Base-by-base conservation (phyloP, 805 yeast genomes). In the Kuraishia ogatae region DNA sequence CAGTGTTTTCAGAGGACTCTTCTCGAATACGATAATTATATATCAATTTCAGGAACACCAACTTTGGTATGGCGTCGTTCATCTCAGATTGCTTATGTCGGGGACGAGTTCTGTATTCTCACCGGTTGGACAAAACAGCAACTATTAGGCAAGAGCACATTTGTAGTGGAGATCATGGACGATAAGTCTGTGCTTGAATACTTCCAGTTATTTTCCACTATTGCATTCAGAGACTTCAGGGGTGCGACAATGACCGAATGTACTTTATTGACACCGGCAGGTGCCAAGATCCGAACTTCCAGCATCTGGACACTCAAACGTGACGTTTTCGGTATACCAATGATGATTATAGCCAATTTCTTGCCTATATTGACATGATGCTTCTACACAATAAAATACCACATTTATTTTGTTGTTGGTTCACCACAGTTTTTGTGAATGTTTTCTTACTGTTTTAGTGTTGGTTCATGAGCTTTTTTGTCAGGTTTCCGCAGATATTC, bases 31-130 rank as follows among this genome's bases (percentile, higher is more conserved):
- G 92, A 90, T 57, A 87, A 85, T 67, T 88, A 89, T 66, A 87
- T 94, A 47, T 78, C 83, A 22, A 83, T 87, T 21, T 83, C 90
- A 39, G 97, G 97, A 0, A 93, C 97, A 0, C 98, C 98, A 1
- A 91, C 97, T 0, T 80, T 93, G 22, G 93, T 91, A 2, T 93
- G 98, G 98, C 76, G 99, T 60, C 78, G 98, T 54, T 91, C 97
- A 1, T 97, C 97, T 8, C 97, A 93, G 67, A 87, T 93, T 13
- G 94, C 97, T 0, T 93, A 92, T 57, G 96, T 92, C 2, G 96
- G 96, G n/a, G 88, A 88, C 60, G 98, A 93, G 68, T 93, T 93
- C 66, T 85, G 94, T 61, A 81, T 89, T 19, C 73, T 93, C 20
- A 90, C 97, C 0, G 97, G 98, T 1, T 93, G 97, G 97, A 72